A percentile compares a stretch with the other conserved stretches of the same genome.
phyloP scores from a whole-genome alignment of 2,329 filamentous ascomycete genomes.

The Fusarium udum region DNA sequence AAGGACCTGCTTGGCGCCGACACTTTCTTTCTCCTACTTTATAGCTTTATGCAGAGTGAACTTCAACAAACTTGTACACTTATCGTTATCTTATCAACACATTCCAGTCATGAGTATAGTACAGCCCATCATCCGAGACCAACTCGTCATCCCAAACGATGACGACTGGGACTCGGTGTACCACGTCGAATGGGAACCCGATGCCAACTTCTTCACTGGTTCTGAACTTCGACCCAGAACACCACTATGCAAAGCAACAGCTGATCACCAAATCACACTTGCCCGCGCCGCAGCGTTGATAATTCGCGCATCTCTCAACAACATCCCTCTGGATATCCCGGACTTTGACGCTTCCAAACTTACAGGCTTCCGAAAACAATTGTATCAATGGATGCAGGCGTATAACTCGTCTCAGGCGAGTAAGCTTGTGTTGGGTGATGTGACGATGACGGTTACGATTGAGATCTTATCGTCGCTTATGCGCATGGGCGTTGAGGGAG shows the following conservation, averaged over 20 bases:
- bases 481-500: slow-evolving; percentile 5
- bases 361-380: not conserved
- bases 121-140: slow-evolving; percentile 11
- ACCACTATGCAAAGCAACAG: not conserved
- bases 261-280: slow-evolving; percentile 4
- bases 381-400: not conserved
- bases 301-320: slow-evolving; percentile 15
- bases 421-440: not conserved
- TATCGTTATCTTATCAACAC: not conserved
- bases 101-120: slow-evolving; percentile 5
- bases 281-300: slow-evolving; percentile 21
- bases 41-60: too few species aligned
- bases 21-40: rapidly evolving
- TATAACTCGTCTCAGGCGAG: slow-evolving; percentile 3
- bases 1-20: not conserved
- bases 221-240: not conserved
- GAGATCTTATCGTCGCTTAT: slow-evolving; percentile 21
- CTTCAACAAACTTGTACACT: rapidly evolving
- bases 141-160: not conserved
- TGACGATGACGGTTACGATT: slow-evolving; percentile 18
- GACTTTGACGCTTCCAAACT: not conserved
- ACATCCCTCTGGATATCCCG: slow-evolving; percentile 12
- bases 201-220: slow-evolving; percentile 10
- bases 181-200: slow-evolving; percentile 14
- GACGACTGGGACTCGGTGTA: slow-evolving; percentile 1